Percentiles rank a stretch among this genome's conserved stretches.
Conservation (phyloP, 441 rosid species). For the Erysimum cheiri region DNA sequence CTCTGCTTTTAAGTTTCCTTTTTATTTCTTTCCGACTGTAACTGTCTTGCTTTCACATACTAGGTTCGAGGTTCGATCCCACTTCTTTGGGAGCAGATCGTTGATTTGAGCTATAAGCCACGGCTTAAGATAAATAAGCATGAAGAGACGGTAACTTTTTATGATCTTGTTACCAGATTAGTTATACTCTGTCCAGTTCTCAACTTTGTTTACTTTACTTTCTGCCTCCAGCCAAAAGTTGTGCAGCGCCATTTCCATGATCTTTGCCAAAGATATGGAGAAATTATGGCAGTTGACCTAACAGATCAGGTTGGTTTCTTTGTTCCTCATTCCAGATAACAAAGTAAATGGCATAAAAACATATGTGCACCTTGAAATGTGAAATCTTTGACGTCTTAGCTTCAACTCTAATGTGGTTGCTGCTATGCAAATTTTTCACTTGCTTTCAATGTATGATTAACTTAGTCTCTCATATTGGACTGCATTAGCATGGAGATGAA, state of each 20-base stretch:
- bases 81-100: constrained; percentile 99
- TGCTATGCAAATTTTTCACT: constrained; percentile 19
- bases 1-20: neutral
- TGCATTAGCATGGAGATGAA: constrained; percentile 86
- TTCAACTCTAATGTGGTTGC: constrained; percentile 13
- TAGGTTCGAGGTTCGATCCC: constrained; percentile 98
- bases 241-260: constrained; percentile 89
- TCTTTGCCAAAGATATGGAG: constrained; percentile 92
- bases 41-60: constrained; percentile 31
- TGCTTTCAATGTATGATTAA: constrained; percentile 25
- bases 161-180: constrained; percentile 23
- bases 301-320: constrained; percentile 71
- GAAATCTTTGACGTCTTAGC: constrained; percentile 15
- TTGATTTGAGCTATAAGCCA: constrained; percentile 97
- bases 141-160: constrained; percentile 66
- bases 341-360: constrained; percentile 10
- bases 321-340: constrained; percentile 26
- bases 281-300: constrained; percentile 70
- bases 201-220: constrained; percentile 31
- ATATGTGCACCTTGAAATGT: constrained; percentile 5
- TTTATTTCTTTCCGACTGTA: constrained; percentile 4
- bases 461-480: constrained; percentile 30
- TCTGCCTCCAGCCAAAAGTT: constrained; percentile 68
- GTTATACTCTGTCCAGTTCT: constrained; percentile 19
- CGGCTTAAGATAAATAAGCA: constrained; percentile 66